phyloP scores from a whole-genome alignment of 2,329 filamentous ascomycete genomes.

The Penicillium glabrum region DNA sequence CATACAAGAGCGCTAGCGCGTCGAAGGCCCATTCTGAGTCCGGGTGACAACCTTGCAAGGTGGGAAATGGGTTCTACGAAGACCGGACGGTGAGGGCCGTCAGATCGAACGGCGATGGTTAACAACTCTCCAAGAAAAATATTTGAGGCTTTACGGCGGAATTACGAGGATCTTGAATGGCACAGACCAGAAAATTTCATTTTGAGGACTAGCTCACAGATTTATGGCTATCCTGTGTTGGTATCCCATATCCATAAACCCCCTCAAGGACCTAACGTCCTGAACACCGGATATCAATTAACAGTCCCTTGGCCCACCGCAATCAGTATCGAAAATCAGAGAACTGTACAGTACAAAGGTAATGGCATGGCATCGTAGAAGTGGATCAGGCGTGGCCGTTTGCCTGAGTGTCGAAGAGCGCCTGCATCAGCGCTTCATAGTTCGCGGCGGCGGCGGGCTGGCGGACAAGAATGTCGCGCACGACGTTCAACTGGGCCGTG shows the following conservation, averaged over 20 bases:
- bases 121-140: not conserved
- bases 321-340: slow-evolving; percentile 5
- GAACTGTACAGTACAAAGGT: slow-evolving; percentile 20
- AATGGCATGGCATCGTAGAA: slow-evolving; percentile 2
- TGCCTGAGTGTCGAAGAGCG: slow-evolving; percentile 38
- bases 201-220: not conserved
- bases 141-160: not conserved
- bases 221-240: not conserved
- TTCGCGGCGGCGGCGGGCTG: slow-evolving; percentile 67
- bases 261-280: slow-evolving; percentile 8
- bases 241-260: slow-evolving; percentile 19
- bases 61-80: no score
- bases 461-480: slow-evolving; percentile 66
- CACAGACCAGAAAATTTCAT: not conserved
- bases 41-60: not conserved
- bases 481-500: slow-evolving; percentile 70
- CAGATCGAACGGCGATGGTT: no score
- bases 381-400: slow-evolving; percentile 27
- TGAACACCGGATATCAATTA: slow-evolving; percentile 8
- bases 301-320: not conserved
- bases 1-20: no score
- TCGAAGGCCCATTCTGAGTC: no score
- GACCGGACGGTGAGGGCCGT: no score
- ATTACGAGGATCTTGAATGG: not conserved
- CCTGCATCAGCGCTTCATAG: slow-evolving; percentile 43